These are phyloP conservation scores for Phytophthora sojae DNA, from an alignment of 352 stramenopile genomes.

Conservation along the genomic window DNA sequence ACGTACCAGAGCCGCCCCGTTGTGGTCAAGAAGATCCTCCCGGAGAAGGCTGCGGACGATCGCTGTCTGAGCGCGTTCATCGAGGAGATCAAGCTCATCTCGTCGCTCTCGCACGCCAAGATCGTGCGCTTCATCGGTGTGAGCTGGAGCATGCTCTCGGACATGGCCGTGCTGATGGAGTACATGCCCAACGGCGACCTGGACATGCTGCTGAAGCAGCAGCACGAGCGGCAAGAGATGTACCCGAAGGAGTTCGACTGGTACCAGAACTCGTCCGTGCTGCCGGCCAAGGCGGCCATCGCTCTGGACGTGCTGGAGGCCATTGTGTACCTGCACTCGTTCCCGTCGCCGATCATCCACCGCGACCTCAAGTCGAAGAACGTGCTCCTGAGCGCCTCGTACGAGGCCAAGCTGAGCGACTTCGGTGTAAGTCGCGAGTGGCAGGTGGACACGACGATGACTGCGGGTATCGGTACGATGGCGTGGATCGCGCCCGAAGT, in stretches of 20 bases:
- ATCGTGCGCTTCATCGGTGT: constrained; percentile 85
- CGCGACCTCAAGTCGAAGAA: constrained; percentile 58
- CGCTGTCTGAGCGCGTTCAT: constrained; percentile 74
- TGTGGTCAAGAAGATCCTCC: constrained; percentile 87
- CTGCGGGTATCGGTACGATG: constrained; percentile 84
- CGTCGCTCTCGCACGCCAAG: constrained; percentile 80
- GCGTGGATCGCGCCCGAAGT: constrained; percentile 87
- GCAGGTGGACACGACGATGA: constrained; percentile 83
- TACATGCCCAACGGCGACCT: constrained; percentile 84
- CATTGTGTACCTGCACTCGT: constrained; percentile 86
- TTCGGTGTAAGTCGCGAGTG: constrained; percentile 86
- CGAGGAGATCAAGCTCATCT: constrained; percentile 87
- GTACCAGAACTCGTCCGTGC: constrained; percentile 62
- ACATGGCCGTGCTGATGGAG: constrained; percentile 85
- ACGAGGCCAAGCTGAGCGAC: constrained; percentile 82
- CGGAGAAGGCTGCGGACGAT: constrained; percentile 83
- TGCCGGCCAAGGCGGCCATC: constrained; percentile 64
- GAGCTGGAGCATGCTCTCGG: constrained; percentile 87
- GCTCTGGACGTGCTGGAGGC: constrained; percentile 81
- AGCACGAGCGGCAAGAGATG: constrained; percentile 45
- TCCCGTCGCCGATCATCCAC: constrained; percentile 71
- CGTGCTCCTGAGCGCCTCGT: constrained; percentile 67
- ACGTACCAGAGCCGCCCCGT: constrained; percentile 66
- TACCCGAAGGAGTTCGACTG: constrained; percentile 71
- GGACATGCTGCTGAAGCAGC: constrained; percentile 72